These are phyloP conservation scores for Phragmites australis DNA, from an alignment of 176 grass and related monocot genomes.

Conservation along the genomic window DNA sequence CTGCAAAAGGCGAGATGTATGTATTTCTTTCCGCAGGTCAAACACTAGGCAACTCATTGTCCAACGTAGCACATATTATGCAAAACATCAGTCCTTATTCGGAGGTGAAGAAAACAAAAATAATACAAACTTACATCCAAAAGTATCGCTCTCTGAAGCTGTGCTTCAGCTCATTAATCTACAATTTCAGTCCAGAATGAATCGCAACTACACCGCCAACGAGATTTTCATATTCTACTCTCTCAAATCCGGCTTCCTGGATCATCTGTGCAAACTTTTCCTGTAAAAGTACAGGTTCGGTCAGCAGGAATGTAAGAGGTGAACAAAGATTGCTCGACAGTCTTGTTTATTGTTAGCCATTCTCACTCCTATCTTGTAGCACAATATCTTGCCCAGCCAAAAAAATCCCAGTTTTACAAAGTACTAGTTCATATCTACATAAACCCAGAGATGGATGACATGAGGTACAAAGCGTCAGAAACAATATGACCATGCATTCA, in stretches of 20 bases:
- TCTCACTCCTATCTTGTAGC: not conserved
- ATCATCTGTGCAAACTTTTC: conserved; percentile 92
- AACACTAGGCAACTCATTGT: not conserved
- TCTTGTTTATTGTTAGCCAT: not conserved
- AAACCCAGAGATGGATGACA: not conserved
- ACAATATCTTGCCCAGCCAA: not conserved
- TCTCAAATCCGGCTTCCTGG: conserved; percentile 79
- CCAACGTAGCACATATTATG: not conserved
- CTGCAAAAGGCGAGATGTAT: not conserved
- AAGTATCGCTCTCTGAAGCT: not conserved
- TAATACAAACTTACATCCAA: not conserved
- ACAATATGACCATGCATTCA: not conserved
- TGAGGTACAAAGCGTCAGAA: not conserved
- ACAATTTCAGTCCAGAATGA: conserved; percentile 91
- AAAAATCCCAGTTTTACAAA: not conserved
- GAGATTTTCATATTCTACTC: conserved; percentile 89
- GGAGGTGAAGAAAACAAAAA: not conserved
- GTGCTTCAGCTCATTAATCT: conserved; percentile 1
- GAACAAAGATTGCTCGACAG: not conserved
- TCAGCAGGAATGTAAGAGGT: conserved; percentile 4
- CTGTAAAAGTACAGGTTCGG: conserved; percentile 40
- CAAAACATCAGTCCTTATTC: not conserved
- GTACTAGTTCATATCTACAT: not conserved
- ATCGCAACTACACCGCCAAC: conserved; percentile 93
- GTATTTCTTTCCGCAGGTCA: not conserved